Percentiles rank a stretch among this genome's conserved stretches.
Conservation (phyloP, 495 filamentous ascomycete genomes). For the Penicillium manginii region DNA sequence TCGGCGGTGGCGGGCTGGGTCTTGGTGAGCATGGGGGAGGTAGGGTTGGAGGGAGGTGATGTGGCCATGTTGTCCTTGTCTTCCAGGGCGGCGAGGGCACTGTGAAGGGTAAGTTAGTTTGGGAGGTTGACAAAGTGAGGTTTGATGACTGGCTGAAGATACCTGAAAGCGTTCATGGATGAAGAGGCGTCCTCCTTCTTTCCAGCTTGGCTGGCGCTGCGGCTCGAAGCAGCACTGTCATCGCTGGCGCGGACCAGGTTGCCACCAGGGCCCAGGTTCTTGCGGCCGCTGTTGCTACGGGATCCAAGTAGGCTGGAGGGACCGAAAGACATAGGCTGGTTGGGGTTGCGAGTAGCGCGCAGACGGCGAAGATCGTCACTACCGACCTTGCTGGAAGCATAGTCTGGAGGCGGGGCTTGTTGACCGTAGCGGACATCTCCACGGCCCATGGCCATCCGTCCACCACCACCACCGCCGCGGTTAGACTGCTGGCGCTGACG, state of each 20-base stretch:
- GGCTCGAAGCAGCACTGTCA: conserved; percentile 80
- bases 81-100: conserved; percentile 63
- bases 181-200: conserved; percentile 70
- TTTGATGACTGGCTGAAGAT: conserved; percentile 22
- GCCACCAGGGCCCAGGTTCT: conserved; percentile 71
- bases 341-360: conserved; percentile 64
- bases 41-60: conserved; percentile 61
- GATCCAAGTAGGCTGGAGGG: conserved; percentile 78
- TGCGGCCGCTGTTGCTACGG: conserved; percentile 82
- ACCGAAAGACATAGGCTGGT: conserved; percentile 64
- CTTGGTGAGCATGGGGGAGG: conserved; percentile 60
- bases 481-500: conserved; percentile 50
- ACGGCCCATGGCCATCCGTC: conserved; percentile 73
- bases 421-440: conserved; percentile 76
- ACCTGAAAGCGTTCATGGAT: conserved; percentile 90
- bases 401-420: conserved; percentile 69
- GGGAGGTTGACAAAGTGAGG: neutral
- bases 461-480: conserved; percentile 56
- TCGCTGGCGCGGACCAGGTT: conserved; percentile 71
- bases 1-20: conserved; percentile 49
- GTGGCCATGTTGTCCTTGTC: conserved; percentile 59
- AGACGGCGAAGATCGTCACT: conserved; percentile 88
- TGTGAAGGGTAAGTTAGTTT: conserved; percentile 27
- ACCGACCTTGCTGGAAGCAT: conserved; percentile 76
- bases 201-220: conserved; percentile 78